Base-by-base conservation (phyloP, 257 asterid species). In the Osmanthus fragrans region DNA sequence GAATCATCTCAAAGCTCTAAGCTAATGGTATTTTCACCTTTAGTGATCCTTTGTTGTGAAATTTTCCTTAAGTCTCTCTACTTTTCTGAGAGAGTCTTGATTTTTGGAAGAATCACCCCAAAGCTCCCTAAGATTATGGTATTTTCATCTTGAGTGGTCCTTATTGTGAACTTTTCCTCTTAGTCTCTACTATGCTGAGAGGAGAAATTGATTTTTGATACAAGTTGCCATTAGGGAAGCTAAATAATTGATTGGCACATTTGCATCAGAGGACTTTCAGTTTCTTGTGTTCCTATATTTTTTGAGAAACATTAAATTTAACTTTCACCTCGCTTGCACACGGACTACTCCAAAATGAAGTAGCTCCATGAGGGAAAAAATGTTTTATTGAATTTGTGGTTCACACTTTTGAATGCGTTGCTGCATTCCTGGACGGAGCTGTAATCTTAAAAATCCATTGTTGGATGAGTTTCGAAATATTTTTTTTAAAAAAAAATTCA, bases 91-190 rank as follows among this genome's bases (percentile, higher is more conserved):
- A 18, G 81, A 23, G 34, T 23, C 65, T 21, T 56, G 15, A 70
- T 89, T 92, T 86, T 87, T 94, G 49, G 87, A 86, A 34, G 95
- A 96, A 84, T 90, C 97, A 80, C 89, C 92, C 42, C 95, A 90
- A 80, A 80, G 81, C 82, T 85, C 82, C 84, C 88, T 71, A 88
- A 86, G 75, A 94, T 96, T 76, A 80, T 81, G 97, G 99, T 96
- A 92, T 75, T 80, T 81, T 80, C 66, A 56, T 56, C 30, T n/a
- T 56, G 66, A 56, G 29, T 2, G 15, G 4, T 21, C 30, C 1
- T 56, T 21, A 6, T 9, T 23, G 66, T 6, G 29, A 56, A 23
- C 2, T 56, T 56, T 8, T 7, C 66, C 27, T 21, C 27, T 7
- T 2, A 10, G 25, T n/a, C 66, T 23, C 73, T 70, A 8, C 80